These are phyloP conservation scores for Lasiosphaeria ovina DNA, from an alignment of 495 filamentous ascomycete species.

Conservation along the genomic window DNA sequence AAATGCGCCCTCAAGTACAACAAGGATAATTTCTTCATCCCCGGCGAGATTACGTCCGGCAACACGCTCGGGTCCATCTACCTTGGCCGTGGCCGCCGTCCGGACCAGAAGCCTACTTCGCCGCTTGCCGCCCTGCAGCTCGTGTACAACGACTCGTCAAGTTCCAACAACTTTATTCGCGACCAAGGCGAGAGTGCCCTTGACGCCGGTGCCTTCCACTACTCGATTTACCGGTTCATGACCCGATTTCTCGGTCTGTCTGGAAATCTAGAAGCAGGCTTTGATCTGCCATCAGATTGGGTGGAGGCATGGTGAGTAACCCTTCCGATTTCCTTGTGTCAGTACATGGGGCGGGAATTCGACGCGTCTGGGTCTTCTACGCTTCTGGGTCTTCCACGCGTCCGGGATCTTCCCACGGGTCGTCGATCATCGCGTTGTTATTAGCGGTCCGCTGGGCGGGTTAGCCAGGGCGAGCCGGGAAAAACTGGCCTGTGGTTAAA, in stretches of 20 bases:
- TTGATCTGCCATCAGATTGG: constrained; percentile 58
- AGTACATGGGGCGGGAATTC: background rate
- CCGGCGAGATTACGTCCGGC: constrained; percentile 62
- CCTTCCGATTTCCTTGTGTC: constrained; percentile 2
- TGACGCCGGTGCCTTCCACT: constrained; percentile 67
- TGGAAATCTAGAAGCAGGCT: constrained; percentile 58
- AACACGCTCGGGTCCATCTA: constrained; percentile 64
- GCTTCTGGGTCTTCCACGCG: background rate
- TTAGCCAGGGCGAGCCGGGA: background rate
- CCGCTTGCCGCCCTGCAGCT: constrained; percentile 18
- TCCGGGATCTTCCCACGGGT: background rate
- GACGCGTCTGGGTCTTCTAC: background rate
- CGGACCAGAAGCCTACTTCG: background rate
- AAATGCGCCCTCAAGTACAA: constrained; percentile 54
- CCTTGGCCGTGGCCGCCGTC: constrained; percentile 54
- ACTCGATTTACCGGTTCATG: constrained; percentile 66
- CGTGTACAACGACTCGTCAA: constrained; percentile 45
- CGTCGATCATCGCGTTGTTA: background rate
- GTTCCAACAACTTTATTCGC: constrained; percentile 32
- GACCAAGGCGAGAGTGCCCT: constrained; percentile 58
- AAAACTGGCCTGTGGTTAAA: background rate
- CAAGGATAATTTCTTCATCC: constrained; percentile 64
- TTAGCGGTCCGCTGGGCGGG: background rate
- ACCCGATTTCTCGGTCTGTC: constrained; percentile 66
- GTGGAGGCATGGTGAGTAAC: constrained; percentile 55